phyloP scores from a whole-genome alignment of 495 filamentous ascomycete species.

The Lasiosphaeriaceae sp. region DNA sequence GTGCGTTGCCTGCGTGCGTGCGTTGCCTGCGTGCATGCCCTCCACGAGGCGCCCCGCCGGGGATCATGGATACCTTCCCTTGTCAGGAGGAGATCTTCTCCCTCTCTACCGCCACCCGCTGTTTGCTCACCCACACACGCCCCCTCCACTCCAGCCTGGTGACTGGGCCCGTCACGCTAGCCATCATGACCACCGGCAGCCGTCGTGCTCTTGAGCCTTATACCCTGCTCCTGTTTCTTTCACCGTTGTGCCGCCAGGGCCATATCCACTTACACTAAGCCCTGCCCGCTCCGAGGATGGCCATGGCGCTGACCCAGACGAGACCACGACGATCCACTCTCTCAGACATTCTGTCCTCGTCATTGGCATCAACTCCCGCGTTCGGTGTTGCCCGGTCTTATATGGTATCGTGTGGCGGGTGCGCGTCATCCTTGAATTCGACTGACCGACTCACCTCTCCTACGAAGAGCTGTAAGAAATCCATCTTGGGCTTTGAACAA shows the following conservation, averaged over 20 bases:
- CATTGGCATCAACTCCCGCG: background rate
- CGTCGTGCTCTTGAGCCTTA: background rate
- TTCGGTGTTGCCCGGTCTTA: slow-evolving; percentile 28
- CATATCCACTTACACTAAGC: background rate
- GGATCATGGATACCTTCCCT: background rate
- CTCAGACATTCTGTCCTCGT: background rate
- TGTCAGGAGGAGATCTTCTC: background rate
- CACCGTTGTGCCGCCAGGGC: background rate
- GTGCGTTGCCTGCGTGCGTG: no score
- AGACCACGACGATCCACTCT: background rate
- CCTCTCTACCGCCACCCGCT: background rate
- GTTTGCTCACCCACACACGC: background rate
- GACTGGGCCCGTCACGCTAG: background rate
- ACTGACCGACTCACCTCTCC: slow-evolving; percentile 6
- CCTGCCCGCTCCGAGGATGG: background rate
- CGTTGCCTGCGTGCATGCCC: background rate
- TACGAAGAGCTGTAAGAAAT: slow-evolving; percentile 15
- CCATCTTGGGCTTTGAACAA: background rate
- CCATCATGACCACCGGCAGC: background rate
- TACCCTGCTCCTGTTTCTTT: background rate
- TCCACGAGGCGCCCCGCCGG: background rate
- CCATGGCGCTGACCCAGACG: background rate
- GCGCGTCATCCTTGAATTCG: slow-evolving; percentile 10
- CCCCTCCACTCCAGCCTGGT: slow-evolving; percentile 10
- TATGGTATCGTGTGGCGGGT: slow-evolving; percentile 15